phyloP scores from a whole-genome alignment of 169 alveolate species.

The Theileria equi region DNA sequence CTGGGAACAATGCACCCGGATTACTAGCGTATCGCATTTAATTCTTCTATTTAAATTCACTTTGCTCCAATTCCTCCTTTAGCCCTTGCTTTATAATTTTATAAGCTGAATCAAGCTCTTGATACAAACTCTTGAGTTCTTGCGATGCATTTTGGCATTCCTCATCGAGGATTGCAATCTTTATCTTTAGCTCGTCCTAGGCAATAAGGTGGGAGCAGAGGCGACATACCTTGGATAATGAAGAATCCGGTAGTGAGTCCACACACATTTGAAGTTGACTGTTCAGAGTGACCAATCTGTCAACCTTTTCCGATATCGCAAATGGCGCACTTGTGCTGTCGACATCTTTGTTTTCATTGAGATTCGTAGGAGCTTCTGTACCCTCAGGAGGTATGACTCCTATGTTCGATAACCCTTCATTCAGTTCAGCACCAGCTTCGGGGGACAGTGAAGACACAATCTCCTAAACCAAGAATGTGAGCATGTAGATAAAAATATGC shows the following conservation, averaged over 20 bases:
- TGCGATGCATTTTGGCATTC: conserved; percentile 37
- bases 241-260: conserved; percentile 48
- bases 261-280: conserved; percentile 48
- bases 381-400: conserved; percentile 22
- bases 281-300: conserved; percentile 28
- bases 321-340: background rate
- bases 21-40: background rate
- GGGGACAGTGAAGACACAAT: conserved; percentile 41
- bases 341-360: background rate
- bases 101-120: conserved; percentile 20
- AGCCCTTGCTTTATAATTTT: conserved; percentile 11
- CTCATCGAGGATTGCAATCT: conserved; percentile 10
- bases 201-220: background rate
- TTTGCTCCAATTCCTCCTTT: background rate
- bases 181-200: conserved; percentile 12
- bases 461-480: conserved; percentile 18
- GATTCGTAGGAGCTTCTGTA: background rate
- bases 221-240: conserved; percentile 7
- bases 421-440: conserved; percentile 23
- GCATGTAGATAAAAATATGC: background rate
- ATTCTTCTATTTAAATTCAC: background rate
- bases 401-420: conserved; percentile 8
- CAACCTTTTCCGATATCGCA: conserved; percentile 34
- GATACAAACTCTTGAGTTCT: conserved; percentile 21
- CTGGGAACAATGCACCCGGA: conserved; percentile 7